Base-by-base conservation (phyloP, 441 rosid species). In the Jatropha multifida region DNA sequence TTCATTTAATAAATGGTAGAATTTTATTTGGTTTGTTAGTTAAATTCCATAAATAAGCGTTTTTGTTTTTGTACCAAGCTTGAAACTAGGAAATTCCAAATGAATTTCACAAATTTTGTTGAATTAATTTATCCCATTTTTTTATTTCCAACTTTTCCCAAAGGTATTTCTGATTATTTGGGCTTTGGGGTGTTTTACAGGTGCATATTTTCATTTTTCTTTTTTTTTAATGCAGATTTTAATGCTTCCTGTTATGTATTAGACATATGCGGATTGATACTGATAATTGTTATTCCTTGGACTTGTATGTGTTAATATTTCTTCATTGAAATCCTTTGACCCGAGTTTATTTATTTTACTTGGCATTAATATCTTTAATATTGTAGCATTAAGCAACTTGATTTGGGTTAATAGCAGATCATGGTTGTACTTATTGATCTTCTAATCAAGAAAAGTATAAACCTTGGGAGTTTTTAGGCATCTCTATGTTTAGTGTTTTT, bases 381-480 rank as follows among this genome's bases (percentile, higher is more conserved):
- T 74, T 73, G 11, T 37, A n/a, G 37, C 7, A 14, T 10, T 59
- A 59, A 4, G 40, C 26, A 38, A 52, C 63, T 38, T 52, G 51
- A 55, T 55, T 54, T 4, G 62, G 17, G 56, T 38, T 40, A 40
- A 55, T 55, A 41, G 42, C 58, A 48, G 13, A 15, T 55, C 23
- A 38, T 4, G 5, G 41, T n/a, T 32, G 2, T 3, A 37, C 41
- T 46, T 48, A 2, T 6, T 48, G 63, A 56, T 8, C 10, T 55
- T 40, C 44, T 56, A 26, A 56, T 66, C 4, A 7, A 55, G 32
- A 67, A 42, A 38, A 49, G 40, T 58, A 18, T 49, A 40, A 48
- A 62, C 13, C 23, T 48, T 64, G 48, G 68, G 68, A 59, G 61
- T 44, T 65, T 75, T 26, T 60, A 14, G 38, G 65, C 40, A 56